Evolutionary conservation across 495 filamentous ascomycete species (phyloP).

Genomic region (Stereocaulon alpinum): DNA sequence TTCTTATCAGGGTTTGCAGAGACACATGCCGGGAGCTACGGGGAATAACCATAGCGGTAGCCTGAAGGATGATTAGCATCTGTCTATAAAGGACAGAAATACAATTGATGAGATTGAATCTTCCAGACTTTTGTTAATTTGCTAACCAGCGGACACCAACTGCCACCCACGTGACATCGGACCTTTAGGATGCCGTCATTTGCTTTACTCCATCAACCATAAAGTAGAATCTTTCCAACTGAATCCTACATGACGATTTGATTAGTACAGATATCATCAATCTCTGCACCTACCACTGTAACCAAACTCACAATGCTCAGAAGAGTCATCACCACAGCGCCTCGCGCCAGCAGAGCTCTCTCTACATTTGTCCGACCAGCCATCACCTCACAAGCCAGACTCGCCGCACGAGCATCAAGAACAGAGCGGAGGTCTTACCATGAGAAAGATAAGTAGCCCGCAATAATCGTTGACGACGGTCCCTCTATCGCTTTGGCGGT

Average conservation of each 20-base stretch:
- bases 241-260: neutral
- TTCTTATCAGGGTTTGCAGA: neutral
- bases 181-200: neutral
- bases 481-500: slow-evolving; percentile 21
- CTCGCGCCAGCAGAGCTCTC: slow-evolving; percentile 38
- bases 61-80: neutral
- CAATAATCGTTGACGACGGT: neutral
- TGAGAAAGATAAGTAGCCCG: slow-evolving; percentile 47
- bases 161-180: neutral
- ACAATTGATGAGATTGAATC: no score
- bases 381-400: slow-evolving; percentile 31
- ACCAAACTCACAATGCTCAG: slow-evolving; percentile 38
- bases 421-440: slow-evolving; percentile 44
- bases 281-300: neutral
- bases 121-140: neutral
- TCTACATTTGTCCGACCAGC: slow-evolving; percentile 36
- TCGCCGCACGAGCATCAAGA: slow-evolving; percentile 25
- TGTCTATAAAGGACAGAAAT: neutral
- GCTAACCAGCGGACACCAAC: no score
- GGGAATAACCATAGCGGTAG: neutral
- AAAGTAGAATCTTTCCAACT: neutral
- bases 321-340: slow-evolving; percentile 39
- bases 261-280: neutral
- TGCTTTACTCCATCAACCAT: neutral
- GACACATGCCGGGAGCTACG: neutral